phyloP scores from a whole-genome alignment of 2,329 filamentous ascomycete species.

The Colletotrichum shisoi region DNA sequence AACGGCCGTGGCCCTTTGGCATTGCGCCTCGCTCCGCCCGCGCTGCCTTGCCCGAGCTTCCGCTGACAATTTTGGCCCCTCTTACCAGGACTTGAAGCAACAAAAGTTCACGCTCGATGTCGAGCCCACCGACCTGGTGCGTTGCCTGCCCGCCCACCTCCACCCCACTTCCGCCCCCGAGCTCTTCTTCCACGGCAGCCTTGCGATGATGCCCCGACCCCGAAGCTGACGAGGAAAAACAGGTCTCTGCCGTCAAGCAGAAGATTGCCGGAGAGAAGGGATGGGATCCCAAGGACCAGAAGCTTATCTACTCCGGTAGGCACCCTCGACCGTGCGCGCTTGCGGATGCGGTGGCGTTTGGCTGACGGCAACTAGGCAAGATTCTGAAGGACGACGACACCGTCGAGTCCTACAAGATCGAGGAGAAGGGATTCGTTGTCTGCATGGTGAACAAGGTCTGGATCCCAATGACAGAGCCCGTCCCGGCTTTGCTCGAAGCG shows the following conservation, averaged over 20 bases:
- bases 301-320: conserved; percentile 97
- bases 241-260: conserved; percentile 91
- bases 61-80: conserved; percentile 13
- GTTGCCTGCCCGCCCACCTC: conserved; percentile 48
- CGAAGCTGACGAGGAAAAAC: conserved; percentile 42
- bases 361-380: conserved; percentile 71
- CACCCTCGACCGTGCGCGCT: conserved; percentile 36
- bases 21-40: neutral
- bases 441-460: conserved; percentile 96
- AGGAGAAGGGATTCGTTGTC: conserved; percentile 99
- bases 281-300: conserved; percentile 89
- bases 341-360: conserved; percentile 4
- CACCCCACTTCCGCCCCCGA: conserved; percentile 43
- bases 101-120: conserved; percentile 97
- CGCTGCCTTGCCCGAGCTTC: conserved; percentile 20
- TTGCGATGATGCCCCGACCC: conserved; percentile 19
- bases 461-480: neutral
- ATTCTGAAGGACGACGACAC: conserved; percentile 98
- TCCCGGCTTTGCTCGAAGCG: neutral
- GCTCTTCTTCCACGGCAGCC: conserved; percentile 35
- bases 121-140: conserved; percentile 89
- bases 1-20: neutral
- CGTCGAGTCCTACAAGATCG: conserved; percentile 95
- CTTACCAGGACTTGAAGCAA: conserved; percentile 88
- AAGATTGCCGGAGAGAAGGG: conserved; percentile 92